Evolutionary conservation across 1,284 basidiomycete genomes (phyloP), one percentile per base, ranked within the genome.

Genomic region (Cryptococcus sp.): DNA sequence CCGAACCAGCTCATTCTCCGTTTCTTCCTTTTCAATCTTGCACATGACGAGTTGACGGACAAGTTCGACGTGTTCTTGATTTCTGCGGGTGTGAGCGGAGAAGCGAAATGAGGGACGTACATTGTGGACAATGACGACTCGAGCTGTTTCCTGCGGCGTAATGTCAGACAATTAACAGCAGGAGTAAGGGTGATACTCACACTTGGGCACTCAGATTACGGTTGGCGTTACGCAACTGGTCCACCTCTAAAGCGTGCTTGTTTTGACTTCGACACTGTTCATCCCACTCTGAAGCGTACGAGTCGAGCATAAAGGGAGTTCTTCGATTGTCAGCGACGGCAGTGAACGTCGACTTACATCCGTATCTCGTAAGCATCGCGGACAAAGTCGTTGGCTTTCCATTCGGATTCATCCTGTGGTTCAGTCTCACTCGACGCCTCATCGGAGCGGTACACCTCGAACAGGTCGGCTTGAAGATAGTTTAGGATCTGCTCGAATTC

Each of bases 251-350:
- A 0, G 87, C 85, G 76, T 93, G 91, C 23, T 86, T 87, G 60
- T 91, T 89, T 57, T 88, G 86, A 66, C 84, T 79, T 13, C 81
- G 80, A 23, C 83, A 80, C 45, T 84, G 75, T 52, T 93, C 91
- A 59, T 90, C 86, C 75, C 93, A 94, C 78, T 96, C 93, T 55
- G 87, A 87, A 46, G 87, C 85, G 74, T 91, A 95, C 22, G 85
- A 83, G 74, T 96, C 93, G 50, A 95, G 81, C 89, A 91, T 91
- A 78, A 95, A 93, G 0, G 92, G 89, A 3, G 90, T 93, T 59
- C 77, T 79, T 54, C 26, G 20, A 39, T 22, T 20, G 16, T 40
- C 39, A 58, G 23, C 43, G n/a, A n/a, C 17, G 44, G 4, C 23
- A 19, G 26, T 55, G 8, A 65, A 59, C 44, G 13, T 38, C 0